phyloP scores from a whole-genome alignment of 805 yeast species.

The Barnettozyma botsteinii region DNA sequence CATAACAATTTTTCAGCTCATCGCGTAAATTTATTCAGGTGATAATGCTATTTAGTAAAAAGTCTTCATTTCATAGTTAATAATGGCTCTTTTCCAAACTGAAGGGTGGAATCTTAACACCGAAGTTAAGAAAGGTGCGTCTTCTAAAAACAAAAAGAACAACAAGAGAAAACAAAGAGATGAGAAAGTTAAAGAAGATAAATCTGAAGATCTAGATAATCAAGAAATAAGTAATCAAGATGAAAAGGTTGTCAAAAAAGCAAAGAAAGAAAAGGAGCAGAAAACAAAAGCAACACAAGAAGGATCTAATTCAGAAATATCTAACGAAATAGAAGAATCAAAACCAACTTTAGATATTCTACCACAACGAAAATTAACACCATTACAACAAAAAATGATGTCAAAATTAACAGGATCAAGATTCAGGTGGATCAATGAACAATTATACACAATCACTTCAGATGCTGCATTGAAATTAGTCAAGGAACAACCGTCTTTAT shows the following conservation, averaged over 20 bases:
- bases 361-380: conserved; percentile 53
- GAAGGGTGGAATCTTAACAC: conserved; percentile 75
- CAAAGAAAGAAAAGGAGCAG: conserved; percentile 10
- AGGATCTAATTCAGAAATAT: neutral
- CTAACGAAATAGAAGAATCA: conserved; percentile 8
- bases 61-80: neutral
- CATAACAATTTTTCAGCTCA: conserved; percentile 4
- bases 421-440: conserved; percentile 97
- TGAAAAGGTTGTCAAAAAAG: conserved; percentile 12
- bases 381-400: conserved; percentile 93
- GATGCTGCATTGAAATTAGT: conserved; percentile 69
- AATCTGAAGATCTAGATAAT: neutral
- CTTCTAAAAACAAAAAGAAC: conserved; percentile 23
- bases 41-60: neutral
- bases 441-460: conserved; percentile 83
- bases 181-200: conserved; percentile 16
- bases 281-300: conserved; percentile 1
- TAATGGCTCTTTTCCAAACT: conserved; percentile 71
- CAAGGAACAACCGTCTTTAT: conserved; percentile 75
- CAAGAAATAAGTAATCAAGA: conserved; percentile 10
- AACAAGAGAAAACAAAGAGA: conserved; percentile 23
- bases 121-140: conserved; percentile 44
- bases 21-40: conserved; percentile 2
- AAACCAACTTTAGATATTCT: conserved; percentile 18
- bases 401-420: conserved; percentile 91